phyloP scores from a whole-genome alignment of 2,329 filamentous ascomycete species.

The Chaetothyriales sp. region DNA sequence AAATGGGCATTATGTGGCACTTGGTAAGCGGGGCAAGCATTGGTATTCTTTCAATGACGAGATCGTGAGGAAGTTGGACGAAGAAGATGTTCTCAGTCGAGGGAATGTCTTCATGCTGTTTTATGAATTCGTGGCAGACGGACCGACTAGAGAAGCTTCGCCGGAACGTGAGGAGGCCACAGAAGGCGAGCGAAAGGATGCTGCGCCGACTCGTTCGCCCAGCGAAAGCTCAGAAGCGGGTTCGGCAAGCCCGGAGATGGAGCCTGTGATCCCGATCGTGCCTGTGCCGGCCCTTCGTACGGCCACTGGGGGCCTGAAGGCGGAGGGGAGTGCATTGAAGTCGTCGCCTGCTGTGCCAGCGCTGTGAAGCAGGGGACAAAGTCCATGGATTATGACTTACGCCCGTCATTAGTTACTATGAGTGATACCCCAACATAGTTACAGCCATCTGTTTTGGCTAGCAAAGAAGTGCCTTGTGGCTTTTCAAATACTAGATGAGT shows the following conservation, averaged over 20 bases:
- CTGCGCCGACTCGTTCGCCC: not conserved
- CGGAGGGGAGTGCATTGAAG: not conserved
- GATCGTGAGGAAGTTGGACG: slow-evolving; percentile 57
- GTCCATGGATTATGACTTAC: not conserved
- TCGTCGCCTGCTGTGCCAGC: not conserved
- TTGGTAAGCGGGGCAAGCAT: slow-evolving; percentile 40
- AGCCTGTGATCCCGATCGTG: not conserved
- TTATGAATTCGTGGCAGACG: slow-evolving; percentile 52
- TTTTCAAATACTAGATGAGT: not conserved
- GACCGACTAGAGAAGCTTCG: not conserved
- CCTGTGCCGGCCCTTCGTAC: not conserved
- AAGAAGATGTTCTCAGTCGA: slow-evolving; percentile 58
- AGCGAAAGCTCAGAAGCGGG: not conserved
- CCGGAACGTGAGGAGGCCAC: not conserved
- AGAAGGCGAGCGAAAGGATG: not conserved
- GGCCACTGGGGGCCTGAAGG: not conserved
- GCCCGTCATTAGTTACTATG: not conserved
- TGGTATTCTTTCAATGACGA: slow-evolving; percentile 95
- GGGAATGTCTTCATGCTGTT: slow-evolving; percentile 93
- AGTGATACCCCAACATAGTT: not conserved
- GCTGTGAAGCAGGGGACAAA: not conserved
- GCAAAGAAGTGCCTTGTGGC: not conserved
- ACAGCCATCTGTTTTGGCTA: not conserved
- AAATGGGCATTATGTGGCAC: slow-evolving; percentile 91
- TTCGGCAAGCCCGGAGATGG: not conserved